Percentiles rank a stretch among this genome's conserved stretches.
These are phyloP conservation scores for Ogataea pilisensis DNA, from an alignment of 805 yeast species.

Conservation along the genomic window DNA sequence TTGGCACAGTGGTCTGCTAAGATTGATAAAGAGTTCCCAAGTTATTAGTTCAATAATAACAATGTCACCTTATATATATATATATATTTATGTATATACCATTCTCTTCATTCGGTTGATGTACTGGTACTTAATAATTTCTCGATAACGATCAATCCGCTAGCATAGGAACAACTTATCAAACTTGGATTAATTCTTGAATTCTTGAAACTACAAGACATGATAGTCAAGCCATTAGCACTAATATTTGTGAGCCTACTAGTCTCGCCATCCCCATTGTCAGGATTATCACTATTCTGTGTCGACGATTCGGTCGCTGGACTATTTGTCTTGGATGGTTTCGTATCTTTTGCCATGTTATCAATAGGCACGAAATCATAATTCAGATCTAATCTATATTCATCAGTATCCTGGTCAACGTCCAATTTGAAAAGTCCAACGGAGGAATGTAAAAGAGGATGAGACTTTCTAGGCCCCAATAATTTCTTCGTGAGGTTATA, in stretches of 20 bases:
- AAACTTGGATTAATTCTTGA: conserved; percentile 15
- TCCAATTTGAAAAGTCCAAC: conserved; percentile 23
- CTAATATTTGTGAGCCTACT: conserved; percentile 3
- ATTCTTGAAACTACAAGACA: conserved; percentile 18
- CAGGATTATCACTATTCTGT: background rate
- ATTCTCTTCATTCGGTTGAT: background rate
- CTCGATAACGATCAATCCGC: conserved; percentile 30
- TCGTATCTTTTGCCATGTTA: conserved; percentile 6
- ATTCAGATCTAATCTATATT: conserved; percentile 22
- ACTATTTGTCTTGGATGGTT: conserved; percentile 7
- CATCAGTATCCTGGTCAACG: conserved; percentile 7
- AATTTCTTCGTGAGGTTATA: conserved; percentile 13
- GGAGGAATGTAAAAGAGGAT: conserved; percentile 13
- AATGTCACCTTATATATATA: too few species aligned
- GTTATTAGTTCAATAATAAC: too few species aligned
- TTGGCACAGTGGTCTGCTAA: conserved; percentile 59
- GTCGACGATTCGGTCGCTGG: too few species aligned
- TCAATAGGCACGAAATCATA: conserved; percentile 7
- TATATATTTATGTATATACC: too few species aligned
- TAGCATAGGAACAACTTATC: conserved; percentile 23
- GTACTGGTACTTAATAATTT: conserved; percentile 19
- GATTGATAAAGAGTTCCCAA: conserved; percentile 59
- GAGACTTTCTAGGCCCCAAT: conserved; percentile 11
- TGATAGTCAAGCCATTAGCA: conserved; percentile 16
- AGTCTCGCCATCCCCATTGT: conserved; percentile 5